Conservation (phyloP, 2,329 filamentous ascomycete species). For the Hypoxylon rubiginosum region DNA sequence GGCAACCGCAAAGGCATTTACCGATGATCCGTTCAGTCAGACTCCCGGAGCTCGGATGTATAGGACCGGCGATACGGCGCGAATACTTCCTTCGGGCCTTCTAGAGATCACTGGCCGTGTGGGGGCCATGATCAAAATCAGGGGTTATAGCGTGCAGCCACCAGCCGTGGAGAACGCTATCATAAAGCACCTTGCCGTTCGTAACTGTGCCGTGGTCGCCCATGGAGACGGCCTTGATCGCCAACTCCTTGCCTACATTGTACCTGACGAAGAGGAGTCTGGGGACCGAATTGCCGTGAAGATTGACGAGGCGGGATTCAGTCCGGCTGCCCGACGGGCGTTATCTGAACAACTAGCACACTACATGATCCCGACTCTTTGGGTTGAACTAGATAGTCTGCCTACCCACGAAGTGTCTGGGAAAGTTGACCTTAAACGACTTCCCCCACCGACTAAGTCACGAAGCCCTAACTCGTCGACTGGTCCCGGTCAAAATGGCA, state of each 20-base stretch:
- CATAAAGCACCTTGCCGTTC: slow-evolving; percentile 76
- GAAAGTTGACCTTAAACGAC: slow-evolving; percentile 79
- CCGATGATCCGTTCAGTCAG: slow-evolving; percentile 72
- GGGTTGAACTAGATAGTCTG: slow-evolving; percentile 78
- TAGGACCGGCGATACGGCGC: slow-evolving; percentile 78
- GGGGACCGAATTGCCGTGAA: slow-evolving; percentile 71
- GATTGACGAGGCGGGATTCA: slow-evolving; percentile 79
- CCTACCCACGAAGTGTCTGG: slow-evolving; percentile 85
- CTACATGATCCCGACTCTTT: slow-evolving; percentile 86
- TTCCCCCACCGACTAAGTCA: slow-evolving; percentile 74
- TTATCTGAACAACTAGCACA: slow-evolving; percentile 78
- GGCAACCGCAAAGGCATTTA: slow-evolving; percentile 79
- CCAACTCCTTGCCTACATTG: slow-evolving; percentile 82
- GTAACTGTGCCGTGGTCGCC: slow-evolving; percentile 78
- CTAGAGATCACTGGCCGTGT: slow-evolving; percentile 83
- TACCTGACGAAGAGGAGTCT: slow-evolving; percentile 72
- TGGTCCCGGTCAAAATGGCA: slow-evolving; percentile 59
- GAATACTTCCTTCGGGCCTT: slow-evolving; percentile 74
- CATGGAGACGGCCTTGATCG: slow-evolving; percentile 81
- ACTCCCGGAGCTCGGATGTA: slow-evolving; percentile 77
- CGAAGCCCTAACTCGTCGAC: slow-evolving; percentile 57
- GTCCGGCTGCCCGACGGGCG: slow-evolving; percentile 74
- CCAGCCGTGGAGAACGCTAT: slow-evolving; percentile 82
- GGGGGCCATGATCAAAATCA: slow-evolving; percentile 84
- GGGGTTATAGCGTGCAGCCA: slow-evolving; percentile 83